Percentiles rank a stretch among this genome's conserved stretches.
Evolutionary conservation across 1,284 basidiomycete species (phyloP).

Genomic region (Bondarzewia mesenterica): DNA sequence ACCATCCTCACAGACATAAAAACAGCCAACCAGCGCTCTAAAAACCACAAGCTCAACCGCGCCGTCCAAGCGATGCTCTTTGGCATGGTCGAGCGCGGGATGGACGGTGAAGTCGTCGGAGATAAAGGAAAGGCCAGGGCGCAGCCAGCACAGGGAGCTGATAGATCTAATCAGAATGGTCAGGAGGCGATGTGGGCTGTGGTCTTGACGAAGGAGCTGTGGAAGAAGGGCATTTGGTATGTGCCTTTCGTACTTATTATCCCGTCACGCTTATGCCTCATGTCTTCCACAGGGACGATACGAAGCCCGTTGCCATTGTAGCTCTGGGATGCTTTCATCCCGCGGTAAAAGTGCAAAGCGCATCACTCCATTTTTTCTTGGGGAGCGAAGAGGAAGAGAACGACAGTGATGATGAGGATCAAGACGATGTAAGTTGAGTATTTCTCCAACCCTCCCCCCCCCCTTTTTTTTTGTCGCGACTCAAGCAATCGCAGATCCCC

Average conservation of each 20-base stretch:
- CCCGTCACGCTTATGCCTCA: neutral
- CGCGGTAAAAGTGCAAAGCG: conserved; percentile 89
- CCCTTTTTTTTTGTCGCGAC: no score
- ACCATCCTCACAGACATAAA: conserved; percentile 96
- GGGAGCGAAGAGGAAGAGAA: conserved; percentile 70
- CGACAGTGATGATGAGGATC: conserved; percentile 62
- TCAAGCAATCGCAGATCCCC: no score
- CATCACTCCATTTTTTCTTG: conserved; percentile 96
- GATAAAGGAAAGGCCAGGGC: conserved; percentile 72
- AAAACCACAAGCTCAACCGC: conserved; percentile 95
- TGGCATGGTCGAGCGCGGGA: conserved; percentile 88
- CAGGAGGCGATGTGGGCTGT: conserved; percentile 99
- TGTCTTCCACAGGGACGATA: conserved; percentile 60
- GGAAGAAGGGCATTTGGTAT: conserved; percentile 90
- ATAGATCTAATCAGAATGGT: conserved; percentile 39
- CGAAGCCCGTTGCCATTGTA: conserved; percentile 91
- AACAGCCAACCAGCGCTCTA: conserved; percentile 82
- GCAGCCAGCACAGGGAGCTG: conserved; percentile 29
- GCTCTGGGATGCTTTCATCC: conserved; percentile 93
- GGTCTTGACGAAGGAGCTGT: conserved; percentile 88
- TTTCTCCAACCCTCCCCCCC: neutral
- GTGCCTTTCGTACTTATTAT: neutral
- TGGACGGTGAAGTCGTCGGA: conserved; percentile 73
- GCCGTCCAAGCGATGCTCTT: conserved; percentile 96
- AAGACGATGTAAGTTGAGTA: conserved; percentile 42